phyloP scores from a whole-genome alignment of 2,329 filamentous ascomycete species.

The Xylaria sp. region DNA sequence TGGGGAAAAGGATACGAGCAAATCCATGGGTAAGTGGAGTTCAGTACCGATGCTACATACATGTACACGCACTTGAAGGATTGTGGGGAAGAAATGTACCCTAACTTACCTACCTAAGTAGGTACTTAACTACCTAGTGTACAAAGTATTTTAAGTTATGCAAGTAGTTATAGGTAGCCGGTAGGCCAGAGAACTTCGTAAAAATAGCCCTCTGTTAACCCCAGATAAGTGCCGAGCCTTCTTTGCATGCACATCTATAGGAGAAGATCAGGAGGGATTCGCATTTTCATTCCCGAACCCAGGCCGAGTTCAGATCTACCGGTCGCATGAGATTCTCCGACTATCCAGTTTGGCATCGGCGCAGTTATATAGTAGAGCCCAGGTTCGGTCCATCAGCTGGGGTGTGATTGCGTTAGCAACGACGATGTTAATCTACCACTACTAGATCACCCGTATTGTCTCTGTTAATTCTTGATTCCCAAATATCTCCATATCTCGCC shows the following conservation, averaged over 20 bases:
- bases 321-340: neutral
- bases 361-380: neutral
- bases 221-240: too few species aligned
- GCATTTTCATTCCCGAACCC: neutral
- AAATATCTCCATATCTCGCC: neutral
- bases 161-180: too few species aligned
- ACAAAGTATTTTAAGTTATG: too few species aligned
- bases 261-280: neutral
- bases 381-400: neutral
- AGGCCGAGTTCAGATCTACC: neutral
- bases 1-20: constrained; percentile 2
- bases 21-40: neutral
- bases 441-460: neutral
- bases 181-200: neutral
- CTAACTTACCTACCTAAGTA: too few species aligned
- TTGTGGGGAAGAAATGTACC: too few species aligned
- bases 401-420: neutral
- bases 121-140: too few species aligned
- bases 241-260: neutral
- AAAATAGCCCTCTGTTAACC: neutral
- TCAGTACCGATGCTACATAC: neutral
- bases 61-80: too few species aligned
- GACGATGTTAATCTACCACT: neutral
- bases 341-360: neutral
- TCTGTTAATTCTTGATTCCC: neutral